Percentiles rank a stretch among this genome's conserved stretches.
These are phyloP conservation scores for Pachyrhizus erosus DNA, from an alignment of 306 rosid species.

Conservation along the genomic window DNA sequence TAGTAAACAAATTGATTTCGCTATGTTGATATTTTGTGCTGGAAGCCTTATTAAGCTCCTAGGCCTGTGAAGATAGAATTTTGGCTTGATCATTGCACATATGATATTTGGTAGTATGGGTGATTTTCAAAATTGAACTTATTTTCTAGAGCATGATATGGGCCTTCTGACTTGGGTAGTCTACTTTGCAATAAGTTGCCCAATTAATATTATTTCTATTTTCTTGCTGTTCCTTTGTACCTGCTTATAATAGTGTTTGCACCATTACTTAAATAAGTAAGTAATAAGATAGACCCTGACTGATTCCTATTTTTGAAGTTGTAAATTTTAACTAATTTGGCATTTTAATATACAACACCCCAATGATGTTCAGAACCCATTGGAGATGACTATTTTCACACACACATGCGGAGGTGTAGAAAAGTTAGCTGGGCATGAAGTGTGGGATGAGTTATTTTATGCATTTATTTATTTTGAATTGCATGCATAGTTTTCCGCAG, in stretches of 20 bases:
- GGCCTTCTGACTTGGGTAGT: no score
- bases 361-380: neutral
- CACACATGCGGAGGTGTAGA: neutral
- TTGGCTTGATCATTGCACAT: neutral
- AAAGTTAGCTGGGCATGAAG: no score
- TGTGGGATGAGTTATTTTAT: no score
- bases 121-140: neutral
- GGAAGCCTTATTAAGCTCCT: neutral
- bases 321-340: neutral
- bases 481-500: neutral
- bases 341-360: neutral
- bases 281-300: neutral
- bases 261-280: neutral
- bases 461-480: no score
- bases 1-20: neutral
- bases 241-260: neutral
- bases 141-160: neutral
- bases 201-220: neutral
- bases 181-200: neutral
- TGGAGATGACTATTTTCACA: neutral
- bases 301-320: neutral
- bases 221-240: neutral
- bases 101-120: neutral
- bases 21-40: conserved; percentile 2
- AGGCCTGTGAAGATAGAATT: neutral